Base-by-base conservation (phyloP, 768 basidiomycete species). In the Suillus ampliporus region DNA sequence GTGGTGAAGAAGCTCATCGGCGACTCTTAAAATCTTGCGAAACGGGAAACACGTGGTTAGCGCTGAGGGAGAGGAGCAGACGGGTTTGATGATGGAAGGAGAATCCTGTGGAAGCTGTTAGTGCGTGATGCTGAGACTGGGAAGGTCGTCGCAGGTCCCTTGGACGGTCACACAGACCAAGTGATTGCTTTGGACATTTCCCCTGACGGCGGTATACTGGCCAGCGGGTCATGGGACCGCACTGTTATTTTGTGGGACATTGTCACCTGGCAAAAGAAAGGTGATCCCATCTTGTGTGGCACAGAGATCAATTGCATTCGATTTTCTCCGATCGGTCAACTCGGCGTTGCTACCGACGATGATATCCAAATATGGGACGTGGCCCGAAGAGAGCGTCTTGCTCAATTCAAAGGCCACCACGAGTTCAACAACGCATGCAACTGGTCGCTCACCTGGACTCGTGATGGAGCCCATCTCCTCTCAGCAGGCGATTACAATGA, bases 191-290 rank as follows among this genome's bases (percentile, higher is more conserved):
- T 67, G 23, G 48, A 17, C 23, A 61, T 54, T 61, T 62, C 48
- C 47, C 61, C 59, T 41, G 65, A 67, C 38, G 58, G 64, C 3
- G 2, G 13, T 0, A 34, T 40, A 1, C 14, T 67, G 21, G 64
- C 41, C 26, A 64, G 50, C 5, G 35, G 61, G 26, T 65, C 64
- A 14, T 31, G 17, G 11, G 61, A 60, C 19, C 3, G n/a, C 23
- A 54, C 48, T 1, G 63, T 61, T 1, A 35, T 19, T 11, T 56
- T 47, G 11, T 62, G 61, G 61, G 61, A 62, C 28, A 38, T 38
- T 2, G n/a, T 5, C 21, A 58, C 61, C 34, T 43, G 54, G 38
- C 46, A 47, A n/a, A 46, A 23, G 56, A n/a, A 50, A 9, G n/a
- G 23, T 2, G 57, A 28, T 37, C 57, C 57, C 19, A 15, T 62